These are phyloP conservation scores for Penicillium digitatum DNA, from an alignment of 2,329 filamentous ascomycete genomes.

Conservation along the genomic window DNA sequence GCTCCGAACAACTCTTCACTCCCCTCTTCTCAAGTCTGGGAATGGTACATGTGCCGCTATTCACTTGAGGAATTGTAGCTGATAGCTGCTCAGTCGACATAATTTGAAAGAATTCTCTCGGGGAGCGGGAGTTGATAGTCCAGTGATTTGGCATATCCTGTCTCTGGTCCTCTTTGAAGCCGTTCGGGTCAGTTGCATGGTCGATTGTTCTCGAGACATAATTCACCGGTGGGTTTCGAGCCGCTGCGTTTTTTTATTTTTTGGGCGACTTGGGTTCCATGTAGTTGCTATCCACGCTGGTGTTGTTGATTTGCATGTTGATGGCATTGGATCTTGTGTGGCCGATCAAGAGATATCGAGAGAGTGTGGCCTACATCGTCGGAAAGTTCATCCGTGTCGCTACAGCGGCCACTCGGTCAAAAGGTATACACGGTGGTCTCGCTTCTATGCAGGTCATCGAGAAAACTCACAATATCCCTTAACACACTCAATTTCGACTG, in stretches of 20 bases:
- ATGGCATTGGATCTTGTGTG: conserved; percentile 5
- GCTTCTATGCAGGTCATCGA: conserved; percentile 50
- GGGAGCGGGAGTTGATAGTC: conserved; percentile 44
- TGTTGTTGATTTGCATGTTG: conserved; percentile 22
- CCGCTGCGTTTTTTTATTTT: conserved; percentile 43
- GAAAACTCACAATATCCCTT: conserved; percentile 44
- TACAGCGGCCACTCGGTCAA: not conserved
- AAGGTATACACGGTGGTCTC: conserved; percentile 20
- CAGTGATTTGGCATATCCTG: conserved; percentile 46
- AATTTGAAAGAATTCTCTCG: conserved; percentile 38
- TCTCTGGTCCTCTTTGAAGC: conserved; percentile 44
- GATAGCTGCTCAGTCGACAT: conserved; percentile 33
- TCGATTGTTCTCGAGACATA: conserved; percentile 34
- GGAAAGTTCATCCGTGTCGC: conserved; percentile 15
- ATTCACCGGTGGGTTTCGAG: conserved; percentile 34
- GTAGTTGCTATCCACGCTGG: conserved; percentile 39
- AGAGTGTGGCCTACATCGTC: conserved; percentile 9
- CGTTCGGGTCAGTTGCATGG: conserved; percentile 39
- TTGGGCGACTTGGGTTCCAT: conserved; percentile 41
- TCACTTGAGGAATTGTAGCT: conserved; percentile 14
- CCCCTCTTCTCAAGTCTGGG: conserved; percentile 31
- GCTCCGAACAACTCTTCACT: conserved; percentile 38
- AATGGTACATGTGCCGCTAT: conserved; percentile 16
- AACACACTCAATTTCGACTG: conserved; percentile 51
- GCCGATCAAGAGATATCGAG: not conserved